Conservation (phyloP, 768 basidiomycete genomes). For the Boletellus ananiceps region DNA sequence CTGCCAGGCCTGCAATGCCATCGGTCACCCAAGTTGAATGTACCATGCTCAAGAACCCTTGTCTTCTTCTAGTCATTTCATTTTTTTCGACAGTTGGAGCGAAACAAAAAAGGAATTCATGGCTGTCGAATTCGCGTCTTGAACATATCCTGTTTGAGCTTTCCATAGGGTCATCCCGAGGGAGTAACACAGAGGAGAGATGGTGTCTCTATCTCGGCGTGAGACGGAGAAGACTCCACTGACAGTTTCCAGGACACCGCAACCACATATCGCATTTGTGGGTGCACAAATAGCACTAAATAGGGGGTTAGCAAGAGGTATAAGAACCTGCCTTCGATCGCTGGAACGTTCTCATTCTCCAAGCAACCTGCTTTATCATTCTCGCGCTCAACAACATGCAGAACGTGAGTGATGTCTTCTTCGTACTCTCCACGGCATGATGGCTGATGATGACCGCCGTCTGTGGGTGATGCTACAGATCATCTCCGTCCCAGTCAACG, state of each 20-base stretch:
- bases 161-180: not conserved
- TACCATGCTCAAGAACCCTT: too few relatives aligned
- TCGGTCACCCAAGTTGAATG: too few relatives aligned
- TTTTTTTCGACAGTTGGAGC: too few relatives aligned
- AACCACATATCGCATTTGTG: not conserved
- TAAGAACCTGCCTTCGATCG: too few relatives aligned
- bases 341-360: too few relatives aligned
- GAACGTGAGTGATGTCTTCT: conserved; percentile 10
- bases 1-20: too few relatives aligned
- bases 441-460: not conserved
- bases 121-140: not conserved
- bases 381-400: conserved; percentile 12
- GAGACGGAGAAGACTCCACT: not conserved
- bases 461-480: conserved; percentile 2
- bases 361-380: too few relatives aligned
- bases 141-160: not conserved
- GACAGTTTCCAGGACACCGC: not conserved
- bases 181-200: too few relatives aligned
- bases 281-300: conserved; percentile 1
- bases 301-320: too few relatives aligned
- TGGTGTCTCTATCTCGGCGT: not conserved
- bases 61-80: too few relatives aligned
- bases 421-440: not conserved
- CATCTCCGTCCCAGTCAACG: conserved; percentile 7
- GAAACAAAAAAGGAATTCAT: too few relatives aligned